Evolutionary conservation across 306 rosid genomes (phyloP).

Genomic region (Pueraria montana): DNA sequence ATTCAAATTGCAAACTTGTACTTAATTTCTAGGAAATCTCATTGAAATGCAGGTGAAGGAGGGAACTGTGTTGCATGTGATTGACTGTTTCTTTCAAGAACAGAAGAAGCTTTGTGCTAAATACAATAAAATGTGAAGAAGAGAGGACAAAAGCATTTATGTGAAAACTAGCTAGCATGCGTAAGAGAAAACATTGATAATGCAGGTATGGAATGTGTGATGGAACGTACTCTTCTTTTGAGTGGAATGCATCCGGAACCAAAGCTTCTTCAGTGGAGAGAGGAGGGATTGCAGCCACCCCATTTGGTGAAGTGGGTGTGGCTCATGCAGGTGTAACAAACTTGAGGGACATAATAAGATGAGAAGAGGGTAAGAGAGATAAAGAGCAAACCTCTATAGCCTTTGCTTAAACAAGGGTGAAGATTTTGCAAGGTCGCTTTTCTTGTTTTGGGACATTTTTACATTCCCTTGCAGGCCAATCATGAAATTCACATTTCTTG

Average conservation of each 20-base stretch:
- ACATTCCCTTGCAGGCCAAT: constrained; percentile 62
- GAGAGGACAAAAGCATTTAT: constrained; percentile 4
- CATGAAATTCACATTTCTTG: constrained; percentile 63
- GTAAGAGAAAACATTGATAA: not conserved
- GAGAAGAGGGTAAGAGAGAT: constrained; percentile 28
- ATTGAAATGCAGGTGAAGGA: not conserved
- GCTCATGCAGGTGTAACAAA: constrained; percentile 43
- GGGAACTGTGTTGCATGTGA: constrained; percentile 13
- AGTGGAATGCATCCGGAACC: constrained; percentile 77
- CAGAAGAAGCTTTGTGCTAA: not conserved
- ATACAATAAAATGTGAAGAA: constrained; percentile 9
- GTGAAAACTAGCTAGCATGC: not conserved
- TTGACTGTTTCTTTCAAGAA: not conserved
- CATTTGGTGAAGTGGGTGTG: constrained; percentile 56
- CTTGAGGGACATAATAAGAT: constrained; percentile 32
- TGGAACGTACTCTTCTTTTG: constrained; percentile 75
- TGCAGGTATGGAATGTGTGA: constrained; percentile 27
- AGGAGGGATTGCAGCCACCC: constrained; percentile 90
- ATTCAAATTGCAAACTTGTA: constrained; percentile 9
- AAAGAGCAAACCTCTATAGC: constrained; percentile 39
- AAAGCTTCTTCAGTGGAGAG: constrained; percentile 84
- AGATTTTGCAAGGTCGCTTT: constrained; percentile 57
- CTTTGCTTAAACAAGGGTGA: constrained; percentile 82
- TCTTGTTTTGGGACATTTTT: constrained; percentile 47
- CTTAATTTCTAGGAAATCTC: constrained; percentile 2